Evolutionary conservation across 2,329 filamentous ascomycete genomes (phyloP), one percentile per base, ranked within the genome.

Genomic region (Macroventuria anomochaeta): DNA sequence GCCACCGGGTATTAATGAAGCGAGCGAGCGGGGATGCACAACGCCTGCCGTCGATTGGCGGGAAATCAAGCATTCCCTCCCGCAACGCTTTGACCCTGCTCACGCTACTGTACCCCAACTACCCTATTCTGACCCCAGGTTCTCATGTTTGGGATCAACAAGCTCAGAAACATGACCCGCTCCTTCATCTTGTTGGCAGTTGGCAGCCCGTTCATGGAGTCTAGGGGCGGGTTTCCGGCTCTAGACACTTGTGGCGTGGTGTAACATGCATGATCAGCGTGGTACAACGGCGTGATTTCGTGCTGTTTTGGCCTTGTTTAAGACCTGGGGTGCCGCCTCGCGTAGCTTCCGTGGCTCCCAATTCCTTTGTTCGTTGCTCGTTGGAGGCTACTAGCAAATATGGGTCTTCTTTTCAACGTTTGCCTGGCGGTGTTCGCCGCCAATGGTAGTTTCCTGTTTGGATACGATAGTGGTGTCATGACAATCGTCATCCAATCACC

Each of bases 401-500:
- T 79, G 76, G 77, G 76, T 41, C 71, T 73, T 48, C 37, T 72
- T 38, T 79, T 78, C 68, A 79, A 77, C 51, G 59, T 78, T 43
- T 65, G 65, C 8, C 68, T 79, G 26, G 75, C 76, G 18, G 52
- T 75, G n/a, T 79, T 79, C 42, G 76, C 76, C 37, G 74, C 69
- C 20, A 79, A 76, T 7, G 77, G 77, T 43, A 77, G 58, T 33
- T 53, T 53, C 32, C 64, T 78, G 7, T 78, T 77, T 53, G 72
- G 70, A 61, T 72, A 79, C 67, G 63, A 76, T 57, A 66, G 63
- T 29, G 71, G 69, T 61, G 72, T 76, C 12, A 76, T 76, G 74
- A 73, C 74, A 0, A 77, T 83, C 66, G 83, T 84, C 54, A 83
- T 85, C 47, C 77, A 78, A n/a, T 81, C 79, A 8, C 75, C 77